Conservation (phyloP, 352 stramenopile species). For the Aphanomyces stellatus region DNA sequence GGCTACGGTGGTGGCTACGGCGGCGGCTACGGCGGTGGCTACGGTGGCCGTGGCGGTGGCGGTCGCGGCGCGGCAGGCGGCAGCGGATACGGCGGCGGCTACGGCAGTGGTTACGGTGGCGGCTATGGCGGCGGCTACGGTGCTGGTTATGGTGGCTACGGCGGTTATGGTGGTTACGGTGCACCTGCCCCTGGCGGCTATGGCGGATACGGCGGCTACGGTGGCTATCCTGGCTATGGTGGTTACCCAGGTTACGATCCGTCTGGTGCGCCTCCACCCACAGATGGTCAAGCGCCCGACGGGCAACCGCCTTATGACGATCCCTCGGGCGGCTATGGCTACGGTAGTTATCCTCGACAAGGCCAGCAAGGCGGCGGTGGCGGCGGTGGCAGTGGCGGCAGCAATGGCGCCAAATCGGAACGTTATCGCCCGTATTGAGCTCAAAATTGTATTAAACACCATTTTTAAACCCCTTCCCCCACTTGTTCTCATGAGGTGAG, state of each 20-base stretch:
- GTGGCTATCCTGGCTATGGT: constrained; percentile 24
- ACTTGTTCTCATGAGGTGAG: background rate
- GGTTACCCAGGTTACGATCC: constrained; percentile 28
- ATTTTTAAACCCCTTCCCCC: background rate
- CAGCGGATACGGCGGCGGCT: constrained; percentile 21
- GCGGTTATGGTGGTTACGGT: constrained; percentile 17
- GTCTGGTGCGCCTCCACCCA: constrained; percentile 17
- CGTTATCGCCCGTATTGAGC: constrained; percentile 79
- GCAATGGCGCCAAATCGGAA: constrained; percentile 44
- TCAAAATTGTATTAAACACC: constrained; percentile 7
- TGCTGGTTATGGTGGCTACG: constrained; percentile 8
- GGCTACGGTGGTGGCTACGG: no score
- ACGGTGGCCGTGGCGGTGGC: constrained; percentile 23
- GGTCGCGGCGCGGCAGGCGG: constrained; percentile 20
- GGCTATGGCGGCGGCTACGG: constrained; percentile 21
- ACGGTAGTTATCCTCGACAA: constrained; percentile 19
- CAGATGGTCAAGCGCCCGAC: constrained; percentile 23
- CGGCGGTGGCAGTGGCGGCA: constrained; percentile 31
- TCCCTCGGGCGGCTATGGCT: constrained; percentile 18
- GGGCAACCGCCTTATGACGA: constrained; percentile 31
- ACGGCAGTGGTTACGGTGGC: constrained; percentile 21
- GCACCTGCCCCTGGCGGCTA: background rate
- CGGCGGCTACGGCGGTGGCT: constrained; percentile 28
- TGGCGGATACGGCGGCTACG: constrained; percentile 24
- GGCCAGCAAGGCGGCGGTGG: constrained; percentile 47